Percentiles rank a stretch among this genome's conserved stretches.
Evolutionary conservation across 2,329 filamentous ascomycete species (phyloP).

Genomic region (Sclerotinia subarctica): DNA sequence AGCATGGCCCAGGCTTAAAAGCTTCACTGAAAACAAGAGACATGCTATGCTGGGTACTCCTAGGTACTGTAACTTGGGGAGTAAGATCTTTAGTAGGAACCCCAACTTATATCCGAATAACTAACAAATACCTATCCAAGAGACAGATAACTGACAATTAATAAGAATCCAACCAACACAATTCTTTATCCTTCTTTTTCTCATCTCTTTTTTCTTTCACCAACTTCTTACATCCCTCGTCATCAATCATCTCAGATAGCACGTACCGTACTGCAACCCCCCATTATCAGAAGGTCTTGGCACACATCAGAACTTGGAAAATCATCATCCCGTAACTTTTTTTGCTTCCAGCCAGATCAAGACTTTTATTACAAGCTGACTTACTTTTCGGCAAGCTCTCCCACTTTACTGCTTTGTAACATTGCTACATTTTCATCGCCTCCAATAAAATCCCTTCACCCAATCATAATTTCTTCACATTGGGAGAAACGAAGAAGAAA

Average conservation of each 20-base stretch:
- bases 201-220: not conserved
- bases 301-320: constrained; percentile 15
- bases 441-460: constrained; percentile 11
- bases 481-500: not conserved
- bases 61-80: too few relatives aligned
- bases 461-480: constrained; percentile 6
- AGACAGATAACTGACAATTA: too few relatives aligned
- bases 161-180: too few relatives aligned
- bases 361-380: too few relatives aligned
- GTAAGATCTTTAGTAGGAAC: too few relatives aligned
- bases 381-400: constrained; percentile 4
- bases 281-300: not conserved
- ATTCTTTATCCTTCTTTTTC: not conserved
- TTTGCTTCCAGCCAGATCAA: constrained; percentile 1
- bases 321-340: not conserved
- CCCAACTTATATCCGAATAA: too few relatives aligned
- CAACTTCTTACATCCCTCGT: not conserved
- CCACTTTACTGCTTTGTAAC: constrained; percentile 10
- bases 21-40: not conserved
- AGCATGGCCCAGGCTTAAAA: not conserved
- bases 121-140: too few relatives aligned
- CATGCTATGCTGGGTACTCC: too few relatives aligned
- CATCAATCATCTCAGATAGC: not conserved
- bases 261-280: not conserved
- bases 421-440: constrained; percentile 5